phyloP scores from a whole-genome alignment of 495 filamentous ascomycete genomes.

The Bombardia bombarda region DNA sequence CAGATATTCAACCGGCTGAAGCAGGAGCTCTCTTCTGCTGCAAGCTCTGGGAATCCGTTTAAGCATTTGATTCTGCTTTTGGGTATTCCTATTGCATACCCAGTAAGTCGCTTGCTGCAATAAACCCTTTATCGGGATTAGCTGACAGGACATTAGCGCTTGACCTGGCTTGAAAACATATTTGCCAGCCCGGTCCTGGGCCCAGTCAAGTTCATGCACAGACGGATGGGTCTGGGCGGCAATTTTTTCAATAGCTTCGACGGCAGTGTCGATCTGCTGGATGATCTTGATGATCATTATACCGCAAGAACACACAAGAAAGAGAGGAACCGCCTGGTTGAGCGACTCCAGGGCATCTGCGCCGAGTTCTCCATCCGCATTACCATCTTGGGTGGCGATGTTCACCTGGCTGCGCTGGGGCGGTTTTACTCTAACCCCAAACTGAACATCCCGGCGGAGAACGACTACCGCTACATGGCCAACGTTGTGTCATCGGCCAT shows the following conservation, averaged over 20 bases:
- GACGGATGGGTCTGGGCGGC: constrained; percentile 77
- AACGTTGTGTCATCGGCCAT: constrained; percentile 83
- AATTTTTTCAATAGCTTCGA: constrained; percentile 90
- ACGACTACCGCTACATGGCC: constrained; percentile 92
- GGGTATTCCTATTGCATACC: constrained; percentile 92
- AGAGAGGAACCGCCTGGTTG: constrained; percentile 68
- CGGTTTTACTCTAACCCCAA: constrained; percentile 91
- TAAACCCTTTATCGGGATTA: background rate
- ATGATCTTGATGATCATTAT: constrained; percentile 94
- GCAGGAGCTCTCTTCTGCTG: constrained; percentile 51
- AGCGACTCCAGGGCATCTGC: constrained; percentile 65
- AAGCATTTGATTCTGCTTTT: constrained; percentile 80
- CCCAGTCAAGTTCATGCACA: constrained; percentile 81
- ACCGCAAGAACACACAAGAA: constrained; percentile 85
- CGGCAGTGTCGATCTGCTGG: constrained; percentile 79
- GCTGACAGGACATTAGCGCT: constrained; percentile 40
- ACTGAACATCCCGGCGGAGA: constrained; percentile 69
- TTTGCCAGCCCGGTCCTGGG: constrained; percentile 75
- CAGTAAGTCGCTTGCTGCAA: constrained; percentile 31
- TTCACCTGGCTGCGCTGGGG: constrained; percentile 85
- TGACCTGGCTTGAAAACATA: constrained; percentile 90
- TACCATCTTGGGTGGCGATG: constrained; percentile 86
- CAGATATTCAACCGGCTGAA: constrained; percentile 64
- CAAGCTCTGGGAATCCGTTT: constrained; percentile 46
- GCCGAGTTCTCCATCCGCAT: constrained; percentile 67